phyloP scores from a whole-genome alignment of 345 rosid genomes.

The Hypericum androsaemum region DNA sequence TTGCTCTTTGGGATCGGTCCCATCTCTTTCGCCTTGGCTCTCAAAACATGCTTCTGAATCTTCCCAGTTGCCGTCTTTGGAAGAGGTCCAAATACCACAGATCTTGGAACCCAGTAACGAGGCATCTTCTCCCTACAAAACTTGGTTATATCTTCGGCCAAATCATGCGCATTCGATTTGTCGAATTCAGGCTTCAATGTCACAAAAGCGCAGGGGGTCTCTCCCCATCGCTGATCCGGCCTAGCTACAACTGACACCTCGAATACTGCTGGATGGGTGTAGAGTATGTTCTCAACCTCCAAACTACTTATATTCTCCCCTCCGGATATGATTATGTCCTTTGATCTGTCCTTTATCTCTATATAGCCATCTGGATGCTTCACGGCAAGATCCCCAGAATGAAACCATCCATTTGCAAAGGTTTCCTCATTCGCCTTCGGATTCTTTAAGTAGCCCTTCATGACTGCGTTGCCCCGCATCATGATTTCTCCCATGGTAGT shows the following conservation, averaged over 20 bases:
- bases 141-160: conserved; percentile 57
- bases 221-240: conserved; percentile 79
- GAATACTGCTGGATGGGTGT: conserved; percentile 60
- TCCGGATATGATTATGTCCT: conserved; percentile 86
- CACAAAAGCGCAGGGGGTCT: conserved; percentile 81
- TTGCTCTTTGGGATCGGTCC: conserved; percentile 58
- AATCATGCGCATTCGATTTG: conserved; percentile 22
- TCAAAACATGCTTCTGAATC: conserved; percentile 74
- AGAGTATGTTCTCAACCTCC: conserved; percentile 62
- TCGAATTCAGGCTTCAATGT: conserved; percentile 48
- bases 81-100: conserved; percentile 68
- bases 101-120: conserved; percentile 81
- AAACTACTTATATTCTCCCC: conserved; percentile 93
- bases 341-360: conserved; percentile 81
- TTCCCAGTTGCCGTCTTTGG: conserved; percentile 94
- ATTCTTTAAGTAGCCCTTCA: conserved; percentile 87
- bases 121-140: conserved; percentile 63
- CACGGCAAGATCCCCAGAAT: conserved; percentile 77
- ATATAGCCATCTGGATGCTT: conserved; percentile 80
- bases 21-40: conserved; percentile 68
- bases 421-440: conserved; percentile 68
- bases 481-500: conserved; percentile 76
- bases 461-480: conserved; percentile 66
- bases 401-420: conserved; percentile 87
- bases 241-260: conserved; percentile 90